Evolutionary conservation across 2,329 filamentous ascomycete species (phyloP), one percentile per base, ranked within the genome.

Genomic region (Trichoderma asperellum): DNA sequence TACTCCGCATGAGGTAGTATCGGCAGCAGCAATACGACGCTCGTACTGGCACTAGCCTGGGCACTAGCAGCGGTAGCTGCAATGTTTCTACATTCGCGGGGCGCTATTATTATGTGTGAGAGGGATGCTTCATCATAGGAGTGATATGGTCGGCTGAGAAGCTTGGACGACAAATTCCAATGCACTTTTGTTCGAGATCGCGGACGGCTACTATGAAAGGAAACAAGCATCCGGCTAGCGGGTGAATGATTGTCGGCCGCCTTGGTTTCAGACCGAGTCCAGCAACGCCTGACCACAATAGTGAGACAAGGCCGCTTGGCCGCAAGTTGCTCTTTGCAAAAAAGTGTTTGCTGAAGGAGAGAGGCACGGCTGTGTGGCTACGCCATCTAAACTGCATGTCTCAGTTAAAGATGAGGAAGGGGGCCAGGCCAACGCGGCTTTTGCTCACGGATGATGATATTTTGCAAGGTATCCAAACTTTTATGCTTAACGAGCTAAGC

Each of bases 1-100:
- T 64, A 64, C 61, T 64, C 61, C 52, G 49, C 61, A 64, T 56
- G 49, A 64, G 61, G 61, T 56, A 64, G 61, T 37, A 64, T 52
- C 32, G 43, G 60, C 60, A 62, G 43, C 59, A 49, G 40, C 27
- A 62, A 62, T 62, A 62, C 60, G 60, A 62, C 49, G 24, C 40
- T 37, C 49, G 35, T 61, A 40, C 52, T 35, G n/a, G 24, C 29
- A 37, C 24, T 64, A 56, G 61, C 49, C 49, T 55, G 43, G 29
- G 34, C 24, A 56, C 61, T 43, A 56, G 21, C 27, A n/a, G 18
- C 18, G 40, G 40, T 43, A 43, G 40, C 40, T 34, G 32, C 7
- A 32, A 35, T 43, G 18, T 52, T 40, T 24, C 35, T 29, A 32
- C 61, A 55, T 34, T 56, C 24, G 63, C 49, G 53, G 52, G 63